These are phyloP conservation scores for Ophiosphaerella narmari DNA, from an alignment of 2,329 filamentous ascomycete genomes.

Conservation along the genomic window DNA sequence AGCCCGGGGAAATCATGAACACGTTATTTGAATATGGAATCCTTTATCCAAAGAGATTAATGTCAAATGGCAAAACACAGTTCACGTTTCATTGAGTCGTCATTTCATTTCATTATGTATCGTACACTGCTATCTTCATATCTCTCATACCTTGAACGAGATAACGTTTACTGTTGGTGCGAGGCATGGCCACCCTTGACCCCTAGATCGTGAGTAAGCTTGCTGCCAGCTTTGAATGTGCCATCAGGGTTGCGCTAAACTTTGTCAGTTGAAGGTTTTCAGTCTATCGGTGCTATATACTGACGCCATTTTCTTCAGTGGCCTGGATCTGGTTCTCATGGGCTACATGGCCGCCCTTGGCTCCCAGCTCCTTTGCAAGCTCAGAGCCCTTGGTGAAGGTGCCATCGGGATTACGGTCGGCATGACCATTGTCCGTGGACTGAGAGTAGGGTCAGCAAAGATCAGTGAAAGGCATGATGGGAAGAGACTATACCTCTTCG, in stretches of 20 bases:
- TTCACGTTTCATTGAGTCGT: neutral
- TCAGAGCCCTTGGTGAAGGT: constrained; percentile 47
- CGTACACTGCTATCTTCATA: too few relatives aligned
- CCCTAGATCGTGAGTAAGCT: constrained; percentile 44
- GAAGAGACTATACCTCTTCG: neutral
- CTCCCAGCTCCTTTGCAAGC: constrained; percentile 45
- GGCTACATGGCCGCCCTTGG: constrained; percentile 41
- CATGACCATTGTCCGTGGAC: constrained; percentile 11
- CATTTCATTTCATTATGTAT: neutral
- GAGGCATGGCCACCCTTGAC: constrained; percentile 36
- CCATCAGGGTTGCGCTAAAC: constrained; percentile 49
- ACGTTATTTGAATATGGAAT: too few relatives aligned
- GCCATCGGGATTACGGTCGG: constrained; percentile 45
- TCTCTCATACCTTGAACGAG: neutral
- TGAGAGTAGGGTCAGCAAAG: neutral
- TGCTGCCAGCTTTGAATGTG: constrained; percentile 43
- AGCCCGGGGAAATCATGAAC: too few relatives aligned
- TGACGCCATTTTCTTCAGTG: constrained; percentile 26
- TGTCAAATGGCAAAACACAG: neutral
- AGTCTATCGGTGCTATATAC: constrained; percentile 1
- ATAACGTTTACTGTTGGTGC: constrained; percentile 17
- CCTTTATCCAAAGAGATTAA: neutral
- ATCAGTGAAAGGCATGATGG: neutral
- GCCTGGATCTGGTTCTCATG: constrained; percentile 29
- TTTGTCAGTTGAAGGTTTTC: neutral